phyloP scores from a whole-genome alignment of 148 eudicot genomes.

The Fagopyrum homotropicum region DNA sequence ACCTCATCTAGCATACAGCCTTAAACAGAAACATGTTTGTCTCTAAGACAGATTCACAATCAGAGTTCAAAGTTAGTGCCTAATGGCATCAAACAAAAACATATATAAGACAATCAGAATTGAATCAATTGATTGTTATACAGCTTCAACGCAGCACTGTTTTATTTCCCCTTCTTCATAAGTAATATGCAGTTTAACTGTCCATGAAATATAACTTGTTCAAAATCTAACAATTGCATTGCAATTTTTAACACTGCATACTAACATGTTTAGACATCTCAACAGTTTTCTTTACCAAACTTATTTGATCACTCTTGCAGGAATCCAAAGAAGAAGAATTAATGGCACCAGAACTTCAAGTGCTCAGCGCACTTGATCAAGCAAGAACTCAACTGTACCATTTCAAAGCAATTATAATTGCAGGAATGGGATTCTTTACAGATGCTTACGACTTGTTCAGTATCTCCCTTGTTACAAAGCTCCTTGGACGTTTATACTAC shows the following conservation, averaged over 20 bases:
- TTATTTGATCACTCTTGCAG: background rate
- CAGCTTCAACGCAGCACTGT: background rate
- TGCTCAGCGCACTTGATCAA: conserved; percentile 54
- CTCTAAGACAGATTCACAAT: too few species aligned
- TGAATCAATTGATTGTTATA: background rate
- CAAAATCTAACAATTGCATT: too few species aligned
- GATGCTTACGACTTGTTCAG: conserved; percentile 75
- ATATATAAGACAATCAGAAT: background rate
- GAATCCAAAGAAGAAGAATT: background rate
- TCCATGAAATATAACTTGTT: background rate
- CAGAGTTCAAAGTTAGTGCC: background rate
- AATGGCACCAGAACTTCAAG: conserved; percentile 14
- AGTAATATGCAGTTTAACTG: background rate
- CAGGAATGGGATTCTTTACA: conserved; percentile 84
- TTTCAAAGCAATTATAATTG: conserved; percentile 56
- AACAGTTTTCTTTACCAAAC: too few species aligned
- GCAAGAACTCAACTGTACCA: conserved; percentile 68
- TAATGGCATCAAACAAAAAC: background rate
- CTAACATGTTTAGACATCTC: background rate
- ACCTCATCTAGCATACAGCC: background rate
- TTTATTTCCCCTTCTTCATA: background rate
- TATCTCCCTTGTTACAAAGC: conserved; percentile 56
- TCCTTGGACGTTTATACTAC: conserved; percentile 70
- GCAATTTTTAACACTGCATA: background rate
- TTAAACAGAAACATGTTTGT: too few species aligned